A percentile compares a stretch with the other conserved stretches of the same genome.
Conservation (phyloP, 306 rosid species). For the Cyclanthera cordifolia region DNA sequence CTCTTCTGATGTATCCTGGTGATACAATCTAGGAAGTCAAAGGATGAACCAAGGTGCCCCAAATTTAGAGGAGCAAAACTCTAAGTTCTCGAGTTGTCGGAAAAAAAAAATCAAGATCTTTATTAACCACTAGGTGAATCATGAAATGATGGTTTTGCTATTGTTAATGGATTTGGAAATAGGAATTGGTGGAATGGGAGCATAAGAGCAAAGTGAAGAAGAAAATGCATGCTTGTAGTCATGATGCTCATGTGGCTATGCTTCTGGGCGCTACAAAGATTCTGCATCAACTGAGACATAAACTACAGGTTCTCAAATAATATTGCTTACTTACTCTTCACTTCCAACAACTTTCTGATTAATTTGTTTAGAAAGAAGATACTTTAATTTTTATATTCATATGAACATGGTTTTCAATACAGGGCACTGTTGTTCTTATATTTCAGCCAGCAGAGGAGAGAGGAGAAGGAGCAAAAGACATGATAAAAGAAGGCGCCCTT, state of each 20-base stretch:
- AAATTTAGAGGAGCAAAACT: no score
- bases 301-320: conserved; percentile 36
- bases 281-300: conserved; percentile 42
- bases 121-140: no score
- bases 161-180: neutral
- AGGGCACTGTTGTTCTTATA: conserved; percentile 66
- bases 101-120: no score
- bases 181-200: conserved; percentile 84
- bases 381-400: neutral
- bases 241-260: conserved; percentile 79
- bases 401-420: conserved; percentile 17
- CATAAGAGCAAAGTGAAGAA: conserved; percentile 77
- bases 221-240: conserved; percentile 91
- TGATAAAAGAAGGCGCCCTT: conserved; percentile 59
- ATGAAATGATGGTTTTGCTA: no score
- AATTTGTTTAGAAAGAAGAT: neutral
- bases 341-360: neutral
- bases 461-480: conserved; percentile 67
- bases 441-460: conserved; percentile 90
- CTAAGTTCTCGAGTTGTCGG: no score
- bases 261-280: conserved; percentile 88
- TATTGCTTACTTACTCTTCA: neutral
- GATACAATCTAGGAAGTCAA: no score
- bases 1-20: no score
- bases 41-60: no score